Conservation (phyloP, 768 basidiomycete genomes). For the Multifurca ochricompacta region DNA sequence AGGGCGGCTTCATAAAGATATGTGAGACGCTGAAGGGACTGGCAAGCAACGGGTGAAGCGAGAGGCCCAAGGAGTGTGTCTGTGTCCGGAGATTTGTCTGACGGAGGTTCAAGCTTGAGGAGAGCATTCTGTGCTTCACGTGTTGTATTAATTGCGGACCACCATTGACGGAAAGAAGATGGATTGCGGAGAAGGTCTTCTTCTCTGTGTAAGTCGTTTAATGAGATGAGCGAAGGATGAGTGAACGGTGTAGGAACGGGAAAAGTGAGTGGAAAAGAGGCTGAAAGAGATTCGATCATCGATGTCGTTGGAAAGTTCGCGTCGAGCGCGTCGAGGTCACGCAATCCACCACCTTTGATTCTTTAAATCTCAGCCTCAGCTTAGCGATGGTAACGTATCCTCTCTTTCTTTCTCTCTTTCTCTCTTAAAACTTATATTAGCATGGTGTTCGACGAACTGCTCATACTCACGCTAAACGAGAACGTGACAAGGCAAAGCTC, state of each 20-base stretch:
- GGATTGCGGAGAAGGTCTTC: slow-evolving; percentile 93
- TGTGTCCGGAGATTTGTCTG: slow-evolving; percentile 42
- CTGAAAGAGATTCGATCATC: slow-evolving; percentile 46
- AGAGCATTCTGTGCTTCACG: slow-evolving; percentile 54
- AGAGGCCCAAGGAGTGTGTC: slow-evolving; percentile 69
- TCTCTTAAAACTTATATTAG: slow-evolving; percentile 28
- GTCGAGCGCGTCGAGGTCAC: no score
- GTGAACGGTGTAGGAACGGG: slow-evolving; percentile 79
- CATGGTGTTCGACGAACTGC: slow-evolving; percentile 62
- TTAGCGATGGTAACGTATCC: no score
- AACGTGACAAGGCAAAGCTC: slow-evolving; percentile 69
- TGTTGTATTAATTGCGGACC: slow-evolving; percentile 72
- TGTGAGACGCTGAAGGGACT: slow-evolving; percentile 73
- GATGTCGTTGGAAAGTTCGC: no score
- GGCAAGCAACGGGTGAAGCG: slow-evolving; percentile 60
- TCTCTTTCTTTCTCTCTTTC: no score
- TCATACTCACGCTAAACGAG: slow-evolving; percentile 51
- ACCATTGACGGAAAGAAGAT: slow-evolving; percentile 88
- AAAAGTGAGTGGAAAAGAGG: slow-evolving; percentile 73
- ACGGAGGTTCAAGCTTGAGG: slow-evolving; percentile 48
- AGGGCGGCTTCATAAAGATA: slow-evolving; percentile 95
- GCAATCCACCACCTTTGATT: no score
- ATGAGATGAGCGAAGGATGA: slow-evolving; percentile 64
- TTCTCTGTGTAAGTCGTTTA: slow-evolving; percentile 77
- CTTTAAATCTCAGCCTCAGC: no score